These are phyloP conservation scores for Trichoderma harzianum DNA, from an alignment of 2,329 filamentous ascomycete species.

Conservation along the genomic window DNA sequence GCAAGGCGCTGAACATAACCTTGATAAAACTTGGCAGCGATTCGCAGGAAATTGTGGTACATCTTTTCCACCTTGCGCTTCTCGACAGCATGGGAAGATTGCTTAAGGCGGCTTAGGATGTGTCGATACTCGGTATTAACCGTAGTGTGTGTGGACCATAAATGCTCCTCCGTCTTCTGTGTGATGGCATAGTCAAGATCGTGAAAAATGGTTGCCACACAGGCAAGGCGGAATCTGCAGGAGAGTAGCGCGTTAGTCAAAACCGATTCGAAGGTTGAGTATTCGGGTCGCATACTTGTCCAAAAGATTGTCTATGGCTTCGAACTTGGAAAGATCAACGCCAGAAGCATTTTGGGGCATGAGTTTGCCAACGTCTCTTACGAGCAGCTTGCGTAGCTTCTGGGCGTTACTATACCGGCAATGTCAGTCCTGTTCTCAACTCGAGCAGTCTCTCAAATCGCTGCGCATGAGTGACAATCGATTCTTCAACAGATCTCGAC, in stretches of 20 bases:
- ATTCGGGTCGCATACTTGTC: slow-evolving; percentile 33
- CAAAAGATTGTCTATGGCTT: slow-evolving; percentile 42
- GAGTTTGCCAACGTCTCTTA: slow-evolving; percentile 43
- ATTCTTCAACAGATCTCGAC: not conserved
- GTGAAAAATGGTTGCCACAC: slow-evolving; percentile 67
- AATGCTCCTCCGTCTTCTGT: slow-evolving; percentile 62
- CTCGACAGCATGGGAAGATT: slow-evolving; percentile 53
- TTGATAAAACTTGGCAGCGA: slow-evolving; percentile 83
- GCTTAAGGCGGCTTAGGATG: slow-evolving; percentile 55
- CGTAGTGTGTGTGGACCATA: slow-evolving; percentile 77
- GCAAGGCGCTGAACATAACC: slow-evolving; percentile 77
- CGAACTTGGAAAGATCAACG: slow-evolving; percentile 42
- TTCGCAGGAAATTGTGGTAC: slow-evolving; percentile 82
- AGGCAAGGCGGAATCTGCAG: slow-evolving; percentile 64
- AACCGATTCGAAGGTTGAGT: not conserved
- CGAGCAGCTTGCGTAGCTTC: slow-evolving; percentile 42
- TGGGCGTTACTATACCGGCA: slow-evolving; percentile 36
- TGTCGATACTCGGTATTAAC: slow-evolving; percentile 78
- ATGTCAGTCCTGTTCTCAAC: slow-evolving; percentile 17
- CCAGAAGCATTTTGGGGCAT: slow-evolving; percentile 35
- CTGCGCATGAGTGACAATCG: not conserved
- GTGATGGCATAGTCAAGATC: slow-evolving; percentile 65
- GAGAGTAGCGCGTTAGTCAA: not conserved
- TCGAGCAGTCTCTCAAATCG: not conserved
- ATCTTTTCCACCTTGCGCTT: slow-evolving; percentile 76